Evolutionary conservation across 2,329 filamentous ascomycete species (phyloP).

Genomic region (Talaromyces sp.): DNA sequence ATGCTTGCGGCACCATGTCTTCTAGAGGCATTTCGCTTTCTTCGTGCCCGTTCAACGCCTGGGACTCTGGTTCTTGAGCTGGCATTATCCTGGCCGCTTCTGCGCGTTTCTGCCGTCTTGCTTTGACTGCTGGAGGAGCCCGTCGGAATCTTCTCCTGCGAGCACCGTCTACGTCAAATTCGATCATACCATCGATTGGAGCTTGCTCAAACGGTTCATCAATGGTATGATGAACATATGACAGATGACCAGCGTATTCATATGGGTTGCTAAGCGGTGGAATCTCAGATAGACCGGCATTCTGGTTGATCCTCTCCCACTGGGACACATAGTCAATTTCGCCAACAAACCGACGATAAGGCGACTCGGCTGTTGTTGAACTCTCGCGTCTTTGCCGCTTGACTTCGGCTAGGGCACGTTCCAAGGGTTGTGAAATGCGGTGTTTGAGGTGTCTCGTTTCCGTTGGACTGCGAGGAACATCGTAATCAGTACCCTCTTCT

Average conservation of each 20-base stretch:
- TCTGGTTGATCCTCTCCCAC: slow-evolving; percentile 4
- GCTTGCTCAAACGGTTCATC: slow-evolving; percentile 24
- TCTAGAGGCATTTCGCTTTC: background rate
- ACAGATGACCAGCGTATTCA: background rate
- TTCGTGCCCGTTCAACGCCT: background rate
- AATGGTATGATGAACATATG: slow-evolving; percentile 35
- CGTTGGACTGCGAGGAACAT: background rate
- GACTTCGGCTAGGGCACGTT: background rate
- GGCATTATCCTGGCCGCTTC: background rate
- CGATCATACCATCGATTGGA: slow-evolving; percentile 27
- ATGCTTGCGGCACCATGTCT: background rate
- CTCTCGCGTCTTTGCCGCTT: slow-evolving; percentile 1
- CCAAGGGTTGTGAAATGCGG: background rate
- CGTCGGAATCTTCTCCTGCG: background rate
- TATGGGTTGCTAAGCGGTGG: background rate
- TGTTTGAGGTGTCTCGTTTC: background rate
- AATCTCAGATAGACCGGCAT: background rate
- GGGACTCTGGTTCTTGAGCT: background rate
- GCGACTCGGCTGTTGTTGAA: background rate
- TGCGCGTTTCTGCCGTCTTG: slow-evolving; percentile 8
- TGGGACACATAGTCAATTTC: slow-evolving; percentile 7
- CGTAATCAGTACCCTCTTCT: background rate
- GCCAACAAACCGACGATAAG: slow-evolving; percentile 4
- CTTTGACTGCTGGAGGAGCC: background rate
- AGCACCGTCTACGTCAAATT: slow-evolving; percentile 24